Conservation (phyloP, 345 rosid genomes). For the Corchorus capsularis region DNA sequence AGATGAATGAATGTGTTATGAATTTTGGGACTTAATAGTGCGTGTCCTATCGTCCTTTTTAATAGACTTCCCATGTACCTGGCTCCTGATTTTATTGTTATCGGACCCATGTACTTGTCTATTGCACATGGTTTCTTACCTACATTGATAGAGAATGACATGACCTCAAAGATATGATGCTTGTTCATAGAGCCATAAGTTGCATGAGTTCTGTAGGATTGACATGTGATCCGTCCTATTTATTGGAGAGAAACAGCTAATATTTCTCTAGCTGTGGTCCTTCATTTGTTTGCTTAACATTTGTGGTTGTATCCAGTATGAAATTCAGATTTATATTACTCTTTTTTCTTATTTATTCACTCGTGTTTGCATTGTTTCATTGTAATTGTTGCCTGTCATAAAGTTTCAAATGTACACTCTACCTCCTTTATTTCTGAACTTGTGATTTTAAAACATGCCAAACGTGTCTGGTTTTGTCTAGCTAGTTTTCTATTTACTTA, state of each 20-base stretch:
- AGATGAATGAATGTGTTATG: not conserved
- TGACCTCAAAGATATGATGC: not conserved
- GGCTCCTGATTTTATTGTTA: not conserved
- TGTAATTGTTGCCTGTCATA: not conserved
- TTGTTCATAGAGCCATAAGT: conserved; percentile 4
- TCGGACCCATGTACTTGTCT: conserved; percentile 17
- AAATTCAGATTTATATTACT: not conserved
- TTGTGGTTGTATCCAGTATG: not conserved
- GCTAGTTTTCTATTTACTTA: not conserved
- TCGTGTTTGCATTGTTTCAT: not conserved
- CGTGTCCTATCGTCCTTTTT: not conserved
- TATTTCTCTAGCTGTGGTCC: conserved; percentile 3
- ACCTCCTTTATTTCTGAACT: not conserved
- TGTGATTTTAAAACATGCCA: not conserved
- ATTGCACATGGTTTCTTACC: conserved; percentile 12
- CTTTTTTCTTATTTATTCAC: no score
- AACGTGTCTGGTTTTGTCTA: no score
- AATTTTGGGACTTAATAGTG: not conserved
- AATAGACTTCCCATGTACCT: not conserved
- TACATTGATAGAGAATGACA: not conserved
- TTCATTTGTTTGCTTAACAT: not conserved
- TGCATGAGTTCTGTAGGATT: conserved; percentile 4
- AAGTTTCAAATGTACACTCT: not conserved
- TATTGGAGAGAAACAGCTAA: not conserved
- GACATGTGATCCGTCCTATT: not conserved